These are phyloP conservation scores for Solanum hybrid DNA, from an alignment of 305 asterid species.

Conservation along the genomic window DNA sequence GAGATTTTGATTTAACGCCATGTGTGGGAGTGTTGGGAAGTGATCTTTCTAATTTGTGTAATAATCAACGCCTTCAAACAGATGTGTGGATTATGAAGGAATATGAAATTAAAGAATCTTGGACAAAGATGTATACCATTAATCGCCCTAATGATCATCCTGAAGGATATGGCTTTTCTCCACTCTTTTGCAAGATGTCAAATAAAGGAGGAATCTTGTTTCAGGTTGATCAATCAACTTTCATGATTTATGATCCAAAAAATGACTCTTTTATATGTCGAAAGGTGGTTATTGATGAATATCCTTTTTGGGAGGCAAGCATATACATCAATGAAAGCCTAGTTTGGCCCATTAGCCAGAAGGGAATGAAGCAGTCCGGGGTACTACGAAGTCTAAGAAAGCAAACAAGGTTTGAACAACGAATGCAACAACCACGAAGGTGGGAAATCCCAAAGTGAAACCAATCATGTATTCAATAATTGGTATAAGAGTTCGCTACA, in stretches of 20 bases:
- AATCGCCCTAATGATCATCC: neutral
- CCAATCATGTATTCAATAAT: neutral
- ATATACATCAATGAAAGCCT: neutral
- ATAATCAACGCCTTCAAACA: neutral
- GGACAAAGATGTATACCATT: constrained; percentile 30
- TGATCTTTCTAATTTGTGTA: constrained; percentile 28
- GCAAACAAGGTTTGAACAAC: neutral
- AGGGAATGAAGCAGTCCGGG: neutral
- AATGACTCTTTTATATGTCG: neutral
- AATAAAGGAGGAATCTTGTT: constrained; percentile 32
- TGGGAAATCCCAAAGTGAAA: neutral
- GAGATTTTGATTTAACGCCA: constrained; percentile 5
- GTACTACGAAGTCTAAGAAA: neutral
- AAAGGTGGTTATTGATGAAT: neutral
- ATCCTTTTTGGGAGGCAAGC: neutral
- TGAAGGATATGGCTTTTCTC: neutral
- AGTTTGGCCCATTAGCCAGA: neutral
- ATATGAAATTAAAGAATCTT: constrained; percentile 5
- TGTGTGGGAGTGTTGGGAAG: constrained; percentile 27
- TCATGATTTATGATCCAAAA: neutral
- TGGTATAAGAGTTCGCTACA: neutral
- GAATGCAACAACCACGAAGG: neutral
- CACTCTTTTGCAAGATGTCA: constrained; percentile 22
- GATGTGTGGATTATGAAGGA: constrained; percentile 43
- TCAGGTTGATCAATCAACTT: neutral